Base-by-base conservation (phyloP, 2,329 filamentous ascomycete species). In the Clathrospora elynae region DNA sequence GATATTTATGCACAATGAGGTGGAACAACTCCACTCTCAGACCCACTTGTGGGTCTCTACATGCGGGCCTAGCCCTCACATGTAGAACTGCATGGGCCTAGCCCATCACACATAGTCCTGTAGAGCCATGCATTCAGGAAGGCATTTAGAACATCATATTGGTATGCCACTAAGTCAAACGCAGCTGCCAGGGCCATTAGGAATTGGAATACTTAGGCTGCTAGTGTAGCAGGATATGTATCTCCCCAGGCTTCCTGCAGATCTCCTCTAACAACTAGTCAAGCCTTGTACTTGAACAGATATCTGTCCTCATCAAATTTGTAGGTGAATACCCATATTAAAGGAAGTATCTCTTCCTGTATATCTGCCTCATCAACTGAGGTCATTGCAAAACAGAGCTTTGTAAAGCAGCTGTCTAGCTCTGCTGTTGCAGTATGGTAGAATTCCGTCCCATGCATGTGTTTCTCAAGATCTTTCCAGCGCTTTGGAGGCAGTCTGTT, bases 121-220 rank as follows among this genome's bases (percentile, higher is more conserved):
- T 49, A 16, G 6, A 55, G 12, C 22, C 11, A 16, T 6, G 40
- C 51, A 30, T 63, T 63, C 5, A 55, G 19, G 34, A 64, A 65
- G 7, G 59, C 56, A 22, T 55, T 62, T 2, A 49, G 28, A 2
- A 40, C 50, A 38, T 65, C 45, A 38, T 49, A 56, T 38, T 65
- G 49, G 6, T 18, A 26, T 6, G 49, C 39, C 9, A 46, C 30
- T 4, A 64, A 30, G 16, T 51, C 34, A 34, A 58, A 62, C 11
- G 40, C 38, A 4, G 56, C 48, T 9, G 46, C 31, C n/a, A 65
- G 48, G 11, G 54, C 57, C 8, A 58, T 53, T 11, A 61, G 16
- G 5, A 32, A 33, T 25, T 51, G 11, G 26, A 64, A 60, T 13
- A 41, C 46, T 14, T 35, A 16, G 5, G 26, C 29, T 6, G 56